These are phyloP conservation scores for Ormosia emarginata DNA, from an alignment of 306 rosid genomes.

Conservation along the genomic window DNA sequence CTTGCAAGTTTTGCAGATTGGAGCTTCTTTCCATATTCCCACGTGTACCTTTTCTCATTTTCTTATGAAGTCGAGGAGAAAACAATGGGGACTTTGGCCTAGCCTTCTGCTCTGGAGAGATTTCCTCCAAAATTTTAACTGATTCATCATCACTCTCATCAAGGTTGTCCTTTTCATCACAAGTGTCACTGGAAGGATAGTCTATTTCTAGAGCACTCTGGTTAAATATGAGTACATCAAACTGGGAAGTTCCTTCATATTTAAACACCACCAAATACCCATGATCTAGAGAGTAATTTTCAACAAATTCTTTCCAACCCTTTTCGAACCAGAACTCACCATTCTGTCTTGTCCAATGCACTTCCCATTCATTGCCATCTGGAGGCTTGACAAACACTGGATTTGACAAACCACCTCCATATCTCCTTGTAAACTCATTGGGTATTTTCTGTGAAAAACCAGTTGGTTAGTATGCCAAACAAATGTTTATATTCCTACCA, in stretches of 20 bases:
- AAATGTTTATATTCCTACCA: background rate
- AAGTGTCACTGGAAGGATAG: background rate
- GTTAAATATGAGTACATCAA: background rate
- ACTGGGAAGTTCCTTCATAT: background rate
- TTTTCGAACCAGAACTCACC: slow-evolving; percentile 1
- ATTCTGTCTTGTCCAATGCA: slow-evolving; percentile 2
- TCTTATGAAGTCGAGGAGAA: background rate
- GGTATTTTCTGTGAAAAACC: slow-evolving; percentile 22
- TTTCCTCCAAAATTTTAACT: too few species aligned
- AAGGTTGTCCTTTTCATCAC: background rate
- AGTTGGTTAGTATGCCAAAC: background rate
- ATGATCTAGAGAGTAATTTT: background rate
- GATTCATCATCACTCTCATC: background rate
- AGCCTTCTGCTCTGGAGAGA: slow-evolving; percentile 18
- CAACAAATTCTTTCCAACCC: slow-evolving; percentile 13
- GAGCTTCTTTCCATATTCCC: background rate
- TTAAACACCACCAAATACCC: background rate
- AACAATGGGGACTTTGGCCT: background rate
- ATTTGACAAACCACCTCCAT: slow-evolving; percentile 12
- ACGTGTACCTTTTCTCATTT: background rate
- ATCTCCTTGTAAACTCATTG: background rate
- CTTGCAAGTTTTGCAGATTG: background rate
- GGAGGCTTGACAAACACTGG: slow-evolving; percentile 28
- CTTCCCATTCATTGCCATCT: slow-evolving; percentile 16
- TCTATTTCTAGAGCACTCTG: background rate